phyloP scores from a whole-genome alignment of 2,329 filamentous ascomycete genomes.

The Talaromyces sp. region DNA sequence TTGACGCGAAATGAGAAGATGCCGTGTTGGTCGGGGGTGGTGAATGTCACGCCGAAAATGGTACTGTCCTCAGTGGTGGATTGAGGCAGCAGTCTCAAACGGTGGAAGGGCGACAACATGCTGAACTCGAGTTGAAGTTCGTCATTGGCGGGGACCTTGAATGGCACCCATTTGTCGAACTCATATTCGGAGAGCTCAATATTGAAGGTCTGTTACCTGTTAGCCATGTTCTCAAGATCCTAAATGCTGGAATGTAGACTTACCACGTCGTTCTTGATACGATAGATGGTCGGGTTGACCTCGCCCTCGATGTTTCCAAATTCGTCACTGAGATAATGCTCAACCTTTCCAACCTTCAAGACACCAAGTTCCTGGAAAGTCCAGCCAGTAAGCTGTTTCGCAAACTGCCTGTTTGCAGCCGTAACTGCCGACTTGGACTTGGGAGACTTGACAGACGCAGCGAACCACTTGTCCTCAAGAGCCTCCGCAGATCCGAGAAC shows the following conservation, averaged over 20 bases:
- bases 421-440: slow-evolving; percentile 54
- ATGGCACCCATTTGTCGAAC: slow-evolving; percentile 72
- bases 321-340: slow-evolving; percentile 64
- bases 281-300: slow-evolving; percentile 80
- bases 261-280: slow-evolving; percentile 95
- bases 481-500: slow-evolving; percentile 83
- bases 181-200: slow-evolving; percentile 86
- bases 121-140: slow-evolving; percentile 90
- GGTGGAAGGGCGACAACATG: slow-evolving; percentile 98
- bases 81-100: slow-evolving; percentile 65
- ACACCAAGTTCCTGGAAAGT: slow-evolving; percentile 93
- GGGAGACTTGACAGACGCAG: slow-evolving; percentile 65
- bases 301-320: slow-evolving; percentile 50
- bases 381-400: slow-evolving; percentile 84
- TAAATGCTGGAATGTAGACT: slow-evolving; percentile 33
- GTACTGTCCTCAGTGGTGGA: slow-evolving; percentile 63
- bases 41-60: slow-evolving; percentile 72
- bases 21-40: slow-evolving; percentile 90
- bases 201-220: slow-evolving; percentile 63
- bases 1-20: slow-evolving; percentile 98
- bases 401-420: slow-evolving; percentile 80
- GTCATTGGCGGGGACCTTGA: slow-evolving; percentile 66
- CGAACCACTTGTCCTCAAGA: slow-evolving; percentile 85
- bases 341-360: slow-evolving; percentile 74
- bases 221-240: background rate